Conservation (phyloP, 2,329 filamentous ascomycete species). For the Ilyonectria robusta region DNA sequence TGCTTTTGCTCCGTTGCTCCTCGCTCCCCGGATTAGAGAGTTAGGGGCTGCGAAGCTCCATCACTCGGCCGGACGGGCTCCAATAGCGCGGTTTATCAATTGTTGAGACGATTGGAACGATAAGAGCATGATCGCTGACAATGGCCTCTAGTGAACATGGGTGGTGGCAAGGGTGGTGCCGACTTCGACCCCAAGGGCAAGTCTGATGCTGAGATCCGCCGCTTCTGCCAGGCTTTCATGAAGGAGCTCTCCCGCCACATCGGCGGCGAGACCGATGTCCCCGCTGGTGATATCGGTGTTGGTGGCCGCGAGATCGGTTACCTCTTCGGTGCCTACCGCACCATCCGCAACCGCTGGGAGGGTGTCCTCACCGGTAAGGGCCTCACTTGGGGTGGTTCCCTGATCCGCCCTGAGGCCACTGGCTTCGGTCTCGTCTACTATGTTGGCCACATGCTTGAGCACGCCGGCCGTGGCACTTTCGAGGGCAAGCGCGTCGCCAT, state of each 20-base stretch:
- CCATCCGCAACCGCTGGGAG: conserved; percentile 91
- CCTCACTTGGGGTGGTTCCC: conserved; percentile 88
- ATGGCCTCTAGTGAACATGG: conserved; percentile 72
- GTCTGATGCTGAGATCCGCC: conserved; percentile 95
- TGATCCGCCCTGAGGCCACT: conserved; percentile 97
- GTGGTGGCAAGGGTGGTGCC: conserved; percentile 96
- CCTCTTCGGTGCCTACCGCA: conserved; percentile 95
- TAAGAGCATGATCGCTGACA: conserved; percentile 31
- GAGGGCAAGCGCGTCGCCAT: conserved; percentile 94
- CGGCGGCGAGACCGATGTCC: conserved; percentile 94
- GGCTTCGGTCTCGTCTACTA: conserved; percentile 98
- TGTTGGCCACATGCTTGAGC: conserved; percentile 93
- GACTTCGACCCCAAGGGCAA: conserved; percentile 99
- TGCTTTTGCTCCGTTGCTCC: conserved; percentile 9
- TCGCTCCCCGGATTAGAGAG: not conserved
- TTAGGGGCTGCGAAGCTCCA: not conserved
- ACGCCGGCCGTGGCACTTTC: conserved; percentile 89
- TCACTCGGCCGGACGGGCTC: not conserved
- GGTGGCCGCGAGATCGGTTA: conserved; percentile 92
- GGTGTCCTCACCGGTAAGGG: conserved; percentile 98
- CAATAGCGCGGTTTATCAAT: conserved; percentile 1
- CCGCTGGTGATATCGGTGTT: conserved; percentile 97
- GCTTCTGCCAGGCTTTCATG: conserved; percentile 98
- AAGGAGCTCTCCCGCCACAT: conserved; percentile 96
- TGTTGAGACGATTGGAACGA: conserved; percentile 7